These are phyloP conservation scores for Schizophyllum amplum DNA, from an alignment of 1,284 basidiomycete genomes.

Conservation along the genomic window DNA sequence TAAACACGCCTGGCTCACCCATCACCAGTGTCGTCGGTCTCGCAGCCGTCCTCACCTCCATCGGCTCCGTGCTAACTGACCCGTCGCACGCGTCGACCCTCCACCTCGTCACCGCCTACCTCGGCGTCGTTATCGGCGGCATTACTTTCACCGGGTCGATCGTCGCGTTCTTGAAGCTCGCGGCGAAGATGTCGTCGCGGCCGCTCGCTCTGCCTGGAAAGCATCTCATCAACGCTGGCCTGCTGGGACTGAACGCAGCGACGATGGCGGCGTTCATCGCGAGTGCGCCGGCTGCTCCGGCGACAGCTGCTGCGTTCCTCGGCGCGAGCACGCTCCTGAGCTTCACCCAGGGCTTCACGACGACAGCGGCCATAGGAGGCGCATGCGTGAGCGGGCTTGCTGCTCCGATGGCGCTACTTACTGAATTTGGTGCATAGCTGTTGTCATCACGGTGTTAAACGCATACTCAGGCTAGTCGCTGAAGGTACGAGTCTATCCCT, in stretches of 20 bases:
- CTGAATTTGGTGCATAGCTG: slow-evolving; percentile 38
- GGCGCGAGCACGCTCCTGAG: slow-evolving; percentile 65
- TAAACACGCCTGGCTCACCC: not conserved
- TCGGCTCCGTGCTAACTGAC: slow-evolving; percentile 69
- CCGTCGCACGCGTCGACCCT: slow-evolving; percentile 56
- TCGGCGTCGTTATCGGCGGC: slow-evolving; percentile 78
- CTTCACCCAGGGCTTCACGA: slow-evolving; percentile 78
- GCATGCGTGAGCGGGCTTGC: slow-evolving; percentile 69
- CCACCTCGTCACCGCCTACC: slow-evolving; percentile 75
- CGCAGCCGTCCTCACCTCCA: slow-evolving; percentile 77
- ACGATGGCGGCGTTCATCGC: slow-evolving; percentile 72
- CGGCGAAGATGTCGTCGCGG: slow-evolving; percentile 68
- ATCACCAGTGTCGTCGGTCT: slow-evolving; percentile 67
- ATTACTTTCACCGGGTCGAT: slow-evolving; percentile 79
- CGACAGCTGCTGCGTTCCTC: slow-evolving; percentile 69
- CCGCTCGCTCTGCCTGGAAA: slow-evolving; percentile 66
- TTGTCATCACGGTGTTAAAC: slow-evolving; percentile 82
- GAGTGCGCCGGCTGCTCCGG: slow-evolving; percentile 58
- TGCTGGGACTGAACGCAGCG: slow-evolving; percentile 60
- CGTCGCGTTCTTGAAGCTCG: slow-evolving; percentile 82
- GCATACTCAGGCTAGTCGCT: slow-evolving; percentile 90
- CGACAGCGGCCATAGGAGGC: slow-evolving; percentile 79
- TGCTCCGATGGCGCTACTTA: not conserved
- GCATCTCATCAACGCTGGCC: slow-evolving; percentile 63
- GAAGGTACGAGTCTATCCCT: slow-evolving; percentile 44